Evolutionary conservation across 352 stramenopile genomes (phyloP), one percentile per base, ranked within the genome.

Genomic region (Phytophthora meadii): DNA sequence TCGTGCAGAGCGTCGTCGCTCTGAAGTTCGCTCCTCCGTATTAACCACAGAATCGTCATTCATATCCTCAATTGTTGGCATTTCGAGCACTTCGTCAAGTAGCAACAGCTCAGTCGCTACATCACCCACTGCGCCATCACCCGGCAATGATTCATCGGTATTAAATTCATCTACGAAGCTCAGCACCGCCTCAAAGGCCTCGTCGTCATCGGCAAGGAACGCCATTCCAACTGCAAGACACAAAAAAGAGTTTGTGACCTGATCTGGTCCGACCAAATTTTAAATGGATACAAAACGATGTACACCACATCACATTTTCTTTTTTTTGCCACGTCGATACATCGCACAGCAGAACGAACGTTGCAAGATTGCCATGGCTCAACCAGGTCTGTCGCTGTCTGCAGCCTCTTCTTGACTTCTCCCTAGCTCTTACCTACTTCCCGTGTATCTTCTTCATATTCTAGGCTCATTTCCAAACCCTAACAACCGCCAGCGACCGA

Each of bases 391-490:
- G 45, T 2, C 28, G n/a, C 10, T 4, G 27, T 39, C 17, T 15
- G 40, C 37, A 32, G n/a, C 24, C 27, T 57, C 54, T 56, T 12
- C 37, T n/a, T 52, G 22, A 24, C 15, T 5, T 12, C 8, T 10
- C 28, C 19, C 9, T 9, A 22, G 30, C 10, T 19, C 12, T 58
- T 25, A 52, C 17, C 22, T 44, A 1, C 9, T 59, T 8, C 19
- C 10, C 27, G 7, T 58, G n/a, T 39, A 28, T 68, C 9, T 58
- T 0, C 9, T 41, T 27, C 19, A 19, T 34, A n/a, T 11, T 63
- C 5, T 66, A 90, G 83, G 84, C 4, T 79, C 80, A 4, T 90
- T 90, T 61, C 76, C 74, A 47, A 84, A 88, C 24, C 69, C 76
- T 2, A 88, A 81, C 51, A 79, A 83, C 50, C 79, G 70, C 11